Evolutionary conservation across 495 filamentous ascomycete genomes (phyloP), one percentile per base, ranked within the genome.

Genomic region (Daldinia grandis): DNA sequence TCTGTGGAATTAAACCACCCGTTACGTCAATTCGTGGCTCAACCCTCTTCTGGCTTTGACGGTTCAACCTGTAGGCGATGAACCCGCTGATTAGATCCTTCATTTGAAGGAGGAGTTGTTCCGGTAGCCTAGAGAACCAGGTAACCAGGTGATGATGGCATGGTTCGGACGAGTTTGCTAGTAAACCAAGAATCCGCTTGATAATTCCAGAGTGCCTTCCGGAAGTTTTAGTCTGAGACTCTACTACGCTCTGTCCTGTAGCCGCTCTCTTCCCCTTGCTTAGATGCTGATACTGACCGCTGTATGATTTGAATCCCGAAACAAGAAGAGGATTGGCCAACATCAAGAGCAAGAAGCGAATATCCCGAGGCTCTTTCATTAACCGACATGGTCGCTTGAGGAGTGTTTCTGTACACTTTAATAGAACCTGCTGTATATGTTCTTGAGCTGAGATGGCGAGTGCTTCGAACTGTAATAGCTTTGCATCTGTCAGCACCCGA

Each of bases 131-230:
- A 37, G 92, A 88, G 68, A 97, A 89, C 93, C 93, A 97, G 15
- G 86, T 87, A n/a, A 95, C 85, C n/a, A 97, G 79, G 67, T 92
- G 88, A 59, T 90, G 90, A 74, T 97, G 94, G 72, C 91, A 93
- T 44, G 90, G 86, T 73, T 86, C 88, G 0, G 92, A 85, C 14
- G 91, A 78, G 78, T 96, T 93, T 3, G 93, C 89, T 47, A 97
- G 66, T 28, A 97, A 78, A 6, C 94, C 94, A 24, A 97, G 74
- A 55, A 97, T 90, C 50, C 94, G 87, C 75, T 97, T 98, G 74
- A 95, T 86, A 63, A 97, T 92, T 15, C 90, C 90, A n/a, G 92
- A 91, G 71, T 95, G 90, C 54, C 88, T 83, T 9, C 68, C 62
- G 9, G 66, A 62, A 47, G 28, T 62, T 44, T 49, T 71, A 10